Base-by-base conservation (phyloP, 2,329 filamentous ascomycete species). In the Pochonia chlamydosporia region DNA sequence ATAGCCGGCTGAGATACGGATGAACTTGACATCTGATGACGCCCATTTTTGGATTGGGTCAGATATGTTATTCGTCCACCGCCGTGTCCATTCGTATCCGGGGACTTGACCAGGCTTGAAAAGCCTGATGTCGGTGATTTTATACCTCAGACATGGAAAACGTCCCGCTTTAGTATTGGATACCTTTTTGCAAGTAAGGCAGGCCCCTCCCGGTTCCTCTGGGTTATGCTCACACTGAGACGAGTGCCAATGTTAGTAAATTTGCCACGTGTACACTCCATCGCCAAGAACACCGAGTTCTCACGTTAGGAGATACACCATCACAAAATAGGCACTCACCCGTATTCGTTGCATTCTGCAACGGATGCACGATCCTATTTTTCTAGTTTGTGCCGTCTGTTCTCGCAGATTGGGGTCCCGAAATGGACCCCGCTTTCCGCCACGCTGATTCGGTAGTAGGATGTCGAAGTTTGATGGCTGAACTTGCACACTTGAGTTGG, bases 321-420 rank as follows among this genome's bases (percentile, higher is more conserved):
- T 21, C n/a, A 10, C 5, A 24, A 5, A n/a, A n/a, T n/a, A 41
- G 26, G 20, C 13, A 66, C 76, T 71, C 61, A 82, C 79, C 42
- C 79, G 72, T 54, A 82, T 81, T 37, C 78, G 71, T 53, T 82
- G 79, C 76, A 82, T 81, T 43, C 76, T 71, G 52, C 79, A 83
- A 39, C 79, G 69, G 49, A 82, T 75, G 55, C 79, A 83, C 18
- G 76, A 79, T 8, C 78, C 78, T 16, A 78, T 75, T 46, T 74
- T 75, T 49, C 79, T 70, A 2, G 78, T 82, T 47, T 74, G 67
- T 1, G 79, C 79, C 1, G 79, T 82, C 52, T 74, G 67, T 50
- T 77, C 68, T 21, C 78, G 71, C 25, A 73, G 66, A 9, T 63
- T 63, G n/a, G 69, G 65, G 44, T 77, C 73, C 49, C 71, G 76